Conservation (phyloP, 352 stramenopile genomes). For the Phytophthora boehmeriae region DNA sequence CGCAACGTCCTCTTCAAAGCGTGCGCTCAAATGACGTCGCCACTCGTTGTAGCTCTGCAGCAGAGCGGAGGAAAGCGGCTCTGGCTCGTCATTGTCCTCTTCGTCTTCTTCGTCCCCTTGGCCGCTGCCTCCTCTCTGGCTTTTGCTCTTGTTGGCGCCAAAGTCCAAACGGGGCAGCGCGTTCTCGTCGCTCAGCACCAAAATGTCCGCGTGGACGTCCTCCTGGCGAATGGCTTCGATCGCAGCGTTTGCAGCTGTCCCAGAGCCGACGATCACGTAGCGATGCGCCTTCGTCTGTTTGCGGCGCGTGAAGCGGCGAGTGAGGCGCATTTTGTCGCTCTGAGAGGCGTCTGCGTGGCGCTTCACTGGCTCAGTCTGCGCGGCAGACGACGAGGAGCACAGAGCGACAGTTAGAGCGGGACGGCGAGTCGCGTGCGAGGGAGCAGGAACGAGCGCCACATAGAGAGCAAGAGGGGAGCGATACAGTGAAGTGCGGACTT, state of each 20-base stretch:
- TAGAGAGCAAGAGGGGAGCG: too few species aligned
- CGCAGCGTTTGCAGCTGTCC: constrained; percentile 88
- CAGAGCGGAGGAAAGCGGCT: constrained; percentile 58
- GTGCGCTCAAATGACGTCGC: constrained; percentile 82
- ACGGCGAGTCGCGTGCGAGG: too few species aligned
- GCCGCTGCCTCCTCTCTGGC: too few species aligned
- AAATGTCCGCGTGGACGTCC: constrained; percentile 77
- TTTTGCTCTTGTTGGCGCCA: not conserved
- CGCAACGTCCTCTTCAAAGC: constrained; percentile 73
- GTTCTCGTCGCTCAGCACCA: constrained; percentile 88
- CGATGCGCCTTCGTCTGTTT: constrained; percentile 82
- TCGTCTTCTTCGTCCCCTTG: constrained; percentile 23
- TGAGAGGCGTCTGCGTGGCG: not conserved
- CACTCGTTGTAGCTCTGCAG: constrained; percentile 92
- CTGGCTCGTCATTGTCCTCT: constrained; percentile 26
- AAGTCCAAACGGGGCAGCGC: constrained; percentile 69
- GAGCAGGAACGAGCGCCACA: too few species aligned
- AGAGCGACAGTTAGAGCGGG: too few species aligned
- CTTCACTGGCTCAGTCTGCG: constrained; percentile 15
- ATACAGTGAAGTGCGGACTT: too few species aligned
- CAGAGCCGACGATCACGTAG: constrained; percentile 91
- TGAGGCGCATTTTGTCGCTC: constrained; percentile 47
- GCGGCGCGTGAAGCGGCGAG: constrained; percentile 66
- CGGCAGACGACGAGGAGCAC: too few species aligned
- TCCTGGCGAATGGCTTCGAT: constrained; percentile 92